Percentiles rank a stretch among this genome's conserved stretches.
Conservation (phyloP, 1,139 yeast species). For the Yamadazyma dendronema region DNA sequence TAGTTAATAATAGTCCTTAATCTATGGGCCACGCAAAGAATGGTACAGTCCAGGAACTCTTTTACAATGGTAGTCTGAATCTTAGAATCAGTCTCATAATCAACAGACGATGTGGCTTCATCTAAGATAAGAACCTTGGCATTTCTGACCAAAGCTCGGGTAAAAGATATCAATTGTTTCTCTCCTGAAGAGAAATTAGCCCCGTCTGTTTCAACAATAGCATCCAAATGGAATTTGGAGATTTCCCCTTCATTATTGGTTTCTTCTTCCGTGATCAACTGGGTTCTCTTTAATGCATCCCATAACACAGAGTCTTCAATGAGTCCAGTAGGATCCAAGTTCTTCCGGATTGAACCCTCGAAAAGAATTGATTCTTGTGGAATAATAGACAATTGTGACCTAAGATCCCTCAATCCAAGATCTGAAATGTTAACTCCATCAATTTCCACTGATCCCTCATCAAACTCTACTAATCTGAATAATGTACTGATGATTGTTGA, state of each 20-base stretch:
- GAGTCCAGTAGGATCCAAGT: conserved; percentile 42
- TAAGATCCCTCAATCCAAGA: conserved; percentile 31
- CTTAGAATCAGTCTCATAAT: conserved; percentile 70
- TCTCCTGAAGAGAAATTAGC: conserved; percentile 75
- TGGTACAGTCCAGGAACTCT: conserved; percentile 16
- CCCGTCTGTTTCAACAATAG: conserved; percentile 71
- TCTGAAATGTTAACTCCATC: conserved; percentile 59
- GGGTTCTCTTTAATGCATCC: conserved; percentile 46
- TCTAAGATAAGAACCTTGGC: conserved; percentile 68
- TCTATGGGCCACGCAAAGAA: conserved; percentile 18
- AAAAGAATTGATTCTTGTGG: conserved; percentile 49
- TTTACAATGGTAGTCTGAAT: conserved; percentile 42
- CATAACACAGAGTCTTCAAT: conserved; percentile 39
- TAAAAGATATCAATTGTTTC: conserved; percentile 70
- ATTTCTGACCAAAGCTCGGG: conserved; percentile 73
- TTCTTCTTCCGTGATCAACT: conserved; percentile 33
- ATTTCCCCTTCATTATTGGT: conserved; percentile 9
- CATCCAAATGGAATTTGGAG: conserved; percentile 68
- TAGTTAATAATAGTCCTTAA: conserved; percentile 17
- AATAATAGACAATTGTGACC: conserved; percentile 38
- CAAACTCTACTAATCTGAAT: conserved; percentile 58
- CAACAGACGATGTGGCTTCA: conserved; percentile 84
- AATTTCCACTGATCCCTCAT: conserved; percentile 50
- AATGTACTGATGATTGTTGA: conserved; percentile 66
- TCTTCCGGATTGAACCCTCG: conserved; percentile 38